phyloP scores from a whole-genome alignment of 1,139 yeast species.

The Arxiozyma telluris region DNA sequence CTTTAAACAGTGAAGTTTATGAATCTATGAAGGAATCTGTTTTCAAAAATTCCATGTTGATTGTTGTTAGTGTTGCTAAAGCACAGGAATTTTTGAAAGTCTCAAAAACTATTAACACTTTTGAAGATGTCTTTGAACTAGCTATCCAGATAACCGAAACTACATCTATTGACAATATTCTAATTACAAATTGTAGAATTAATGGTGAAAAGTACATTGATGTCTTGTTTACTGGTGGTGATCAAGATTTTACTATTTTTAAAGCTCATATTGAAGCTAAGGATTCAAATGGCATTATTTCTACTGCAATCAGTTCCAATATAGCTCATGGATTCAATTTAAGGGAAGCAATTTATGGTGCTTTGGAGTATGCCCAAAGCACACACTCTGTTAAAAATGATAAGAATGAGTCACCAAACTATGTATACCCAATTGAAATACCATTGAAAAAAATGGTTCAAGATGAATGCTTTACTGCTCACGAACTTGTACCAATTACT shows the following conservation, averaged over 20 bases:
- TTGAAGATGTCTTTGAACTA: background rate
- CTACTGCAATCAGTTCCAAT: conserved; percentile 71
- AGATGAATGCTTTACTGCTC: conserved; percentile 20
- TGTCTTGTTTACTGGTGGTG: conserved; percentile 45
- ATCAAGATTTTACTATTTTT: conserved; percentile 36
- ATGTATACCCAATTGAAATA: conserved; percentile 32
- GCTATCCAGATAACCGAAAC: background rate
- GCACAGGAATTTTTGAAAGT: background rate
- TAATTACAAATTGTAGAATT: conserved; percentile 8
- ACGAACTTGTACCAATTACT: conserved; percentile 13
- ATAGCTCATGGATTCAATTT: conserved; percentile 46
- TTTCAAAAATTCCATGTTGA: background rate
- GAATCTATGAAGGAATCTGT: background rate
- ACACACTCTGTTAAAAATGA: conserved; percentile 42
- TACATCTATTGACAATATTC: background rate
- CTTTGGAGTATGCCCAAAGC: conserved; percentile 55
- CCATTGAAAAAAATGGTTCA: conserved; percentile 29
- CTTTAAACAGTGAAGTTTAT: background rate
- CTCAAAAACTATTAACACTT: background rate
- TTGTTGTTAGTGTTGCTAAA: background rate
- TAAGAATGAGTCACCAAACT: conserved; percentile 37
- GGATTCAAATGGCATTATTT: conserved; percentile 84
- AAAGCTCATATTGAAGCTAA: conserved; percentile 51
- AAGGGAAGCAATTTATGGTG: conserved; percentile 41
- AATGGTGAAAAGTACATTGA: conserved; percentile 38